phyloP scores from a whole-genome alignment of 441 rosid species.

The Erysimum cheiri region DNA sequence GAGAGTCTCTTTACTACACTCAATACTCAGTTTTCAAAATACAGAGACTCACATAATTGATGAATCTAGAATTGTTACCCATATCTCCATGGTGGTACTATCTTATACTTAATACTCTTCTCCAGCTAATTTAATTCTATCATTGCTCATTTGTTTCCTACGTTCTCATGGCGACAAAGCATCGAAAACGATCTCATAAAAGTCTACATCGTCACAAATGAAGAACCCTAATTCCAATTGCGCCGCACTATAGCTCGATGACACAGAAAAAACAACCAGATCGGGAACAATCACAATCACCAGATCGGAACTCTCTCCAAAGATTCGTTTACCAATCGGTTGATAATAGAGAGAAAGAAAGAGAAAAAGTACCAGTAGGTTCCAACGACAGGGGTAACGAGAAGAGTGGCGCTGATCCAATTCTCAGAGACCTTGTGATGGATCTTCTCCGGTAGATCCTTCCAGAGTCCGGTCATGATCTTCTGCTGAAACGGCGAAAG shows the following conservation, averaged over 20 bases:
- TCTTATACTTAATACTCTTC: background rate
- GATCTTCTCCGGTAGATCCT: slow-evolving; percentile 78
- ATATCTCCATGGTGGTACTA: background rate
- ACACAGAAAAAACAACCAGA: slow-evolving; percentile 8
- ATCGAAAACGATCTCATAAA: background rate
- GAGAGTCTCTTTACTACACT: background rate
- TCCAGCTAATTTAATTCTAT: background rate
- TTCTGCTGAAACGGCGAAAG: slow-evolving; percentile 98
- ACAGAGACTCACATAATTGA: background rate
- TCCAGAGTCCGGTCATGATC: slow-evolving; percentile 84
- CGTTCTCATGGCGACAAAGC: background rate
- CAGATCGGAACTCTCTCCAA: slow-evolving; percentile 2
- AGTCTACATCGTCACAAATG: background rate
- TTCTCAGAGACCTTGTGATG: slow-evolving; percentile 93
- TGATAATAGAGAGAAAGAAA: background rate
- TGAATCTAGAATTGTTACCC: background rate
- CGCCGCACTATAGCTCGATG: background rate
- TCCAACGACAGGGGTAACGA: slow-evolving; percentile 77
- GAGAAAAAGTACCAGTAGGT: slow-evolving; percentile 54
- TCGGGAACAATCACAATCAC: slow-evolving; percentile 12
- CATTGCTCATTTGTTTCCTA: background rate
- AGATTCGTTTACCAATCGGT: background rate
- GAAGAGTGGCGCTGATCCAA: slow-evolving; percentile 87
- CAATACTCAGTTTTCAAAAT: background rate
- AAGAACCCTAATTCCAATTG: slow-evolving; percentile 14